Conservation (phyloP, 306 rosid species). For the Hippophae rhamnoides region DNA sequence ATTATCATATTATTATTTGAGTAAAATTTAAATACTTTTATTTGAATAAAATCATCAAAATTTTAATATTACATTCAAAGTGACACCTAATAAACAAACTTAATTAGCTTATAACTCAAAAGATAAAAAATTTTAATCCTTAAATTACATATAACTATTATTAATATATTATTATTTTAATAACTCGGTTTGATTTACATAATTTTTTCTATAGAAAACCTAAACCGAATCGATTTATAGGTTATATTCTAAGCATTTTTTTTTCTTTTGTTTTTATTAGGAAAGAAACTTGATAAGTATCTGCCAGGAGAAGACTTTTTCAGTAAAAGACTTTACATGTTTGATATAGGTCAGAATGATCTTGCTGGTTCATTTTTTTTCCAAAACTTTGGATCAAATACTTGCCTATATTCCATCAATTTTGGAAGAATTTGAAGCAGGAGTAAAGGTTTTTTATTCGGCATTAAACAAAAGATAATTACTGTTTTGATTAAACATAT, state of each 20-base stretch:
- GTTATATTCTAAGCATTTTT: slow-evolving; percentile 15
- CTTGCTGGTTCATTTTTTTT: slow-evolving; percentile 71
- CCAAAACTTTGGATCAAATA: slow-evolving; percentile 60
- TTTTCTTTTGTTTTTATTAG: slow-evolving; percentile 44
- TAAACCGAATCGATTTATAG: slow-evolving; percentile 40
- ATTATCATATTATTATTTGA: too few relatives aligned
- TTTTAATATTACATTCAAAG: too few relatives aligned
- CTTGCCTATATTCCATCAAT: slow-evolving; percentile 61
- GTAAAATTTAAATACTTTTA: too few relatives aligned
- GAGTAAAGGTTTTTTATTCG: slow-evolving; percentile 41
- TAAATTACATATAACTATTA: too few relatives aligned
- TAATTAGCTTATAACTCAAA: too few relatives aligned
- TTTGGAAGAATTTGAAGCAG: slow-evolving; percentile 57
- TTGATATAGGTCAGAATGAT: slow-evolving; percentile 90
- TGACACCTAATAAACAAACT: rapidly evolving
- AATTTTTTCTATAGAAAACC: slow-evolving; percentile 21
- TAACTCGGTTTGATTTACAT: neutral
- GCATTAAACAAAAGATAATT: neutral
- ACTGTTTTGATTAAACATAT: slow-evolving; percentile 29
- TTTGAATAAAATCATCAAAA: too few relatives aligned
- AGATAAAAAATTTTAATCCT: too few relatives aligned
- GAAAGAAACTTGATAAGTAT: slow-evolving; percentile 36
- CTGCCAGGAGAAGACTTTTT: slow-evolving; percentile 53
- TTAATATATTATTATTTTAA: too few relatives aligned
- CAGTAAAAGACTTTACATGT: slow-evolving; percentile 64